Evolutionary conservation across 1,284 basidiomycete genomes (phyloP).

Genomic region (Pseudozyma sp.): DNA sequence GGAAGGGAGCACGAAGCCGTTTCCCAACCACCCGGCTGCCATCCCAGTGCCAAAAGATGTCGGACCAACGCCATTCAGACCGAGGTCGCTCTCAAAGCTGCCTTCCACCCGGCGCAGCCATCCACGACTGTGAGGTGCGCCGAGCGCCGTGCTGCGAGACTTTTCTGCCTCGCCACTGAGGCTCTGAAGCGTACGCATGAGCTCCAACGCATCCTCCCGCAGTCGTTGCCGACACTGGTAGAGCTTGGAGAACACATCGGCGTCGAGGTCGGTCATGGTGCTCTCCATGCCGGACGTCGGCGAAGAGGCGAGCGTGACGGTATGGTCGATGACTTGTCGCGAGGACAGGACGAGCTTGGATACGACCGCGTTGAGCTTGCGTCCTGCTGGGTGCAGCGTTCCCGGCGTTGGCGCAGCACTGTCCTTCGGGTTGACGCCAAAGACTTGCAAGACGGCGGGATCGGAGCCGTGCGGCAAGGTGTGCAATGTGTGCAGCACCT

Average conservation of each 20-base stretch:
- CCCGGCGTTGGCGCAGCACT: constrained; percentile 22
- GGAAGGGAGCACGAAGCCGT: constrained; percentile 67
- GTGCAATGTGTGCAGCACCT: constrained; percentile 21
- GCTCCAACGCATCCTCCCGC: constrained; percentile 54
- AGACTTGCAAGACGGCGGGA: constrained; percentile 9
- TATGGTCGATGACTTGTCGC: constrained; percentile 68
- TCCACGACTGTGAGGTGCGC: constrained; percentile 28
- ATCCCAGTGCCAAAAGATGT: constrained; percentile 63
- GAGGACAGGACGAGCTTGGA: constrained; percentile 71
- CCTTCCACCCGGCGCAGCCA: constrained; percentile 51
- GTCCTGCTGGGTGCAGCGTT: constrained; percentile 68
- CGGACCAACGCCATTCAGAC: constrained; percentile 49
- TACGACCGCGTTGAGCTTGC: constrained; percentile 71
- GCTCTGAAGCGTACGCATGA: constrained; percentile 42
- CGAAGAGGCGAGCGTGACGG: constrained; percentile 47
- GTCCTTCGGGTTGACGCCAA: constrained; percentile 32
- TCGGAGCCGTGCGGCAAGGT: constrained; percentile 8
- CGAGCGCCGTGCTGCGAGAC: constrained; percentile 39
- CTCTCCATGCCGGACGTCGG: constrained; percentile 41
- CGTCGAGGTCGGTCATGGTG: constrained; percentile 50
- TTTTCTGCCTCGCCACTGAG: constrained; percentile 46
- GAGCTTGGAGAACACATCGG: constrained; percentile 51
- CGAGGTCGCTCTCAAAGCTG: constrained; percentile 48
- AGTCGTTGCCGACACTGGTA: constrained; percentile 62
- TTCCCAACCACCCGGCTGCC: constrained; percentile 68